These are phyloP conservation scores for Hanseniaspora taiwanica DNA, from an alignment of 805 yeast genomes.

Conservation along the genomic window DNA sequence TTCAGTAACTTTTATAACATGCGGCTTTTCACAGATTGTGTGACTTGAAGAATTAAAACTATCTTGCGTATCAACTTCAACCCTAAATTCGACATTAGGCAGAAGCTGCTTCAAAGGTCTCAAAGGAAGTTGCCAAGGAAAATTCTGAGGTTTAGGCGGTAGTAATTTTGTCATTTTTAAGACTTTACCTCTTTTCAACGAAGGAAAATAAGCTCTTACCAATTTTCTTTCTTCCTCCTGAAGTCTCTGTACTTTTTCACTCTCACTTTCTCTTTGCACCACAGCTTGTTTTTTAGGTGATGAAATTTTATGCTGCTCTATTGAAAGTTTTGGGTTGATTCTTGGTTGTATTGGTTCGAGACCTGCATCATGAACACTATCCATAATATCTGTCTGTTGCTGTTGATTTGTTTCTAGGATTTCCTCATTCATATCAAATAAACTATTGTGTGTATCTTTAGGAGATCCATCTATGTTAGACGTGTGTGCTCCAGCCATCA, in stretches of 20 bases:
- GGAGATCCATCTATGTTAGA: conserved; percentile 17
- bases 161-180: conserved; percentile 43
- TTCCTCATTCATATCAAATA: conserved; percentile 4
- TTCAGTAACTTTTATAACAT: conserved; percentile 23
- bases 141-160: conserved; percentile 35
- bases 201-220: conserved; percentile 41
- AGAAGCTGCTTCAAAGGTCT: conserved; percentile 23
- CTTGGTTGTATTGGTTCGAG: neutral
- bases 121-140: conserved; percentile 33
- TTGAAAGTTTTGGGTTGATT: no score
- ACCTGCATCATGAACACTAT: neutral
- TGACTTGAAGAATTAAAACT: conserved; percentile 28
- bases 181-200: conserved; percentile 34
- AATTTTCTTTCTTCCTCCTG: conserved; percentile 23
- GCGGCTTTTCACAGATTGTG: conserved; percentile 36
- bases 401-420: neutral
- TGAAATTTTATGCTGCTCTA: no score
- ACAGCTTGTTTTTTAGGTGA: no score
- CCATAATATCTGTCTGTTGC: neutral
- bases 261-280: conserved; percentile 1
- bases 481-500: conserved; percentile 4
- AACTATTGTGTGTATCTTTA: conserved; percentile 11
- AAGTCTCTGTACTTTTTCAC: conserved; percentile 9
- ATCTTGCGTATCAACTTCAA: conserved; percentile 3
- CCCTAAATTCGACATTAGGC: conserved; percentile 32